phyloP scores from a whole-genome alignment of 345 rosid species.

The Camelina hispida region DNA sequence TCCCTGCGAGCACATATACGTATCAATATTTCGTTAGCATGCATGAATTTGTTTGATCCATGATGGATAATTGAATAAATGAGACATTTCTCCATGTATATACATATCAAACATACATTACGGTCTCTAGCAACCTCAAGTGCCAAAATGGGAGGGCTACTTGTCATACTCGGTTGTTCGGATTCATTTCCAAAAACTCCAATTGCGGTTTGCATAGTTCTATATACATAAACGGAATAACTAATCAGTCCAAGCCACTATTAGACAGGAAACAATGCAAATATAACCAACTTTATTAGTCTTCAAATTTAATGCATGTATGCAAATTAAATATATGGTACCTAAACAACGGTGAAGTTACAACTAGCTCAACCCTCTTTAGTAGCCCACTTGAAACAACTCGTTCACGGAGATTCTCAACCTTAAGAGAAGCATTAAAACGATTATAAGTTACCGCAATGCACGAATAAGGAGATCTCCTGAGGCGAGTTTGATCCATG shows the following conservation, averaged over 20 bases:
- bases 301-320: not conserved
- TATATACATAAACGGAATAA: slow-evolving; percentile 23
- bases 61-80: not conserved
- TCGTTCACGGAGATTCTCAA: slow-evolving; percentile 40
- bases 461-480: not conserved
- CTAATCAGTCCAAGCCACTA: not conserved
- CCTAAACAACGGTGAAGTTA: slow-evolving; percentile 49
- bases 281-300: not conserved
- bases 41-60: not conserved
- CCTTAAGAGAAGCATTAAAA: slow-evolving; percentile 26
- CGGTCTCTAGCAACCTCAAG: slow-evolving; percentile 79
- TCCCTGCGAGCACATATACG: slow-evolving; percentile 54
- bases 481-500: not conserved
- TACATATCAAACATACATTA: slow-evolving; percentile 50
- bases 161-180: slow-evolving; percentile 25
- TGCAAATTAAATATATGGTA: slow-evolving; percentile 14
- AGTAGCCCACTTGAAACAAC: slow-evolving; percentile 41
- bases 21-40: not conserved
- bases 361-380: slow-evolving; percentile 43
- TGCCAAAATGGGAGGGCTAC: slow-evolving; percentile 65
- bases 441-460: not conserved
- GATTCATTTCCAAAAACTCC: slow-evolving; percentile 62
- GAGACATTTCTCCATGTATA: not conserved
- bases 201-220: slow-evolving; percentile 82
- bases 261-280: not conserved